A percentile compares a stretch with the other conserved stretches of the same genome.
These are phyloP conservation scores for Cercospora zeina DNA, from an alignment of 2,329 filamentous ascomycete genomes.

Conservation along the genomic window DNA sequence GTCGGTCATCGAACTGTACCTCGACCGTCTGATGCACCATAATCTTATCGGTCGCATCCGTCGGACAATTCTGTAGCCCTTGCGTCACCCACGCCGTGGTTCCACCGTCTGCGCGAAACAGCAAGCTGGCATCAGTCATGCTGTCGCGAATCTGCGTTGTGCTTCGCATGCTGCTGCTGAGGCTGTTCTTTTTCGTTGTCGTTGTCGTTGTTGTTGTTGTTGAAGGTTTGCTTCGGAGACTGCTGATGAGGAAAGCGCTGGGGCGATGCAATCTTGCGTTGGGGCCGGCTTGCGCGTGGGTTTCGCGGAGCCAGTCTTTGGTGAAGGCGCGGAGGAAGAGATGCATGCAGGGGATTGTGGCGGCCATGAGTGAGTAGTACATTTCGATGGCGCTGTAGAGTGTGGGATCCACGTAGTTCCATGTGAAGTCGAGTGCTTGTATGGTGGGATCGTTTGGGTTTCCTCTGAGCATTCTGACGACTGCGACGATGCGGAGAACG, in stretches of 20 bases:
- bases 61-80: slow-evolving; percentile 12
- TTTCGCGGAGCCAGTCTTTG: slow-evolving; percentile 23
- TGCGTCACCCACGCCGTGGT: slow-evolving; percentile 19
- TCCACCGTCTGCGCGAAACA: slow-evolving; percentile 11
- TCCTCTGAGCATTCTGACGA: slow-evolving; percentile 17
- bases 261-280: slow-evolving; percentile 12
- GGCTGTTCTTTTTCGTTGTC: slow-evolving; percentile 16
- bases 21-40: slow-evolving; percentile 26
- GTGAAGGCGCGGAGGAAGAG: slow-evolving; percentile 24
- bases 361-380: slow-evolving; percentile 26
- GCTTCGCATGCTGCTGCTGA: slow-evolving; percentile 1
- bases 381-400: slow-evolving; percentile 23
- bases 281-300: slow-evolving; percentile 20
- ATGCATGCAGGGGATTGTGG: slow-evolving; percentile 28
- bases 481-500: slow-evolving; percentile 17
- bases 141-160: slow-evolving; percentile 15
- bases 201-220: too few relatives aligned
- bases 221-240: slow-evolving; percentile 5
- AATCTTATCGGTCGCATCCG: slow-evolving; percentile 23
- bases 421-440: slow-evolving; percentile 17
- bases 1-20: slow-evolving; percentile 22
- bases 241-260: slow-evolving; percentile 9
- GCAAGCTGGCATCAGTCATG: slow-evolving; percentile 15
- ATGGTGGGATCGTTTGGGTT: background rate
- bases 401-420: slow-evolving; percentile 19